These are phyloP conservation scores for Trichosporon sp. DNA, from an alignment of 1,284 basidiomycete species.

Conservation along the genomic window DNA sequence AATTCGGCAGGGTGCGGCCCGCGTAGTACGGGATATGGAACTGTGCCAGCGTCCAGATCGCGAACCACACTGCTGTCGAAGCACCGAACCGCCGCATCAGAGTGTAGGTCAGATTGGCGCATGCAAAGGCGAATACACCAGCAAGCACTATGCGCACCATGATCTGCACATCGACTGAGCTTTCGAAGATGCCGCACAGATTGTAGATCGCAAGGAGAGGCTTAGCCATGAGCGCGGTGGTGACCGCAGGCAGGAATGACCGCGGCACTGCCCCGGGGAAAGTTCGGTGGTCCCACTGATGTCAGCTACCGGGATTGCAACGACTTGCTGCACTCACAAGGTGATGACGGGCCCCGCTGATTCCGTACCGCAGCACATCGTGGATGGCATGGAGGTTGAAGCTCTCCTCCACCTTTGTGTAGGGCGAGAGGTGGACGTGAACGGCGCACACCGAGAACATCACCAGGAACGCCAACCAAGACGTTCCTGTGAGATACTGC, in stretches of 20 bases:
- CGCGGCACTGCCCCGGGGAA: slow-evolving; percentile 88
- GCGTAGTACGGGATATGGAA: slow-evolving; percentile 94
- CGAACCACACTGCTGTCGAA: slow-evolving; percentile 57
- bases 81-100: slow-evolving; percentile 61
- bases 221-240: slow-evolving; percentile 3
- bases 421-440: slow-evolving; percentile 74
- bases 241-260: slow-evolving; percentile 63
- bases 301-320: not conserved
- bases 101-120: slow-evolving; percentile 62
- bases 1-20: slow-evolving; percentile 87
- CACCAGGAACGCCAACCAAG: slow-evolving; percentile 52
- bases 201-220: slow-evolving; percentile 1
- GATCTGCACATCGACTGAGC: slow-evolving; percentile 56
- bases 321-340: slow-evolving; percentile 5
- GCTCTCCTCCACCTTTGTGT: slow-evolving; percentile 95
- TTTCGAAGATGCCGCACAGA: not conserved
- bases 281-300: slow-evolving; percentile 78
- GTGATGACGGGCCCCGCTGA: slow-evolving; percentile 29
- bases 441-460: slow-evolving; percentile 57
- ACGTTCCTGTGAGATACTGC: not conserved
- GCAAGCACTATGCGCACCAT: slow-evolving; percentile 70
- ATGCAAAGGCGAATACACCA: slow-evolving; percentile 58
- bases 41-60: slow-evolving; percentile 67
- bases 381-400: slow-evolving; percentile 91
- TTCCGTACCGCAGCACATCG: slow-evolving; percentile 70